Percentiles rank a stretch among this genome's conserved stretches.
These are phyloP conservation scores for Bocquillonia castaneifolia DNA, from an alignment of 441 rosid species.

Conservation along the genomic window DNA sequence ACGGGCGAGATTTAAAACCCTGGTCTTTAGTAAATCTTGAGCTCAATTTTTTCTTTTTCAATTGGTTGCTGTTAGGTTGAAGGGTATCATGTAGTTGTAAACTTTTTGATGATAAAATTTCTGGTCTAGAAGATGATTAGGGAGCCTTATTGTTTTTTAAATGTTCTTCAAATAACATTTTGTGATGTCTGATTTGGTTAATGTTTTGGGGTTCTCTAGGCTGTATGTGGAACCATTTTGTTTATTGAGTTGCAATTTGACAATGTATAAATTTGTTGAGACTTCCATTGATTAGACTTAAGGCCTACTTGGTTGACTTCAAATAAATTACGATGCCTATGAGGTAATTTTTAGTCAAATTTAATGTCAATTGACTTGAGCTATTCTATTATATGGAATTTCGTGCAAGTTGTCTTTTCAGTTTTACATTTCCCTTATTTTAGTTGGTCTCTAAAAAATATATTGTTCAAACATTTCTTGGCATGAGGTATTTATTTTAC, in stretches of 20 bases:
- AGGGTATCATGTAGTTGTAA: not conserved
- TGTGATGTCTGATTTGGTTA: not conserved
- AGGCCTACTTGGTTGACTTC: not conserved
- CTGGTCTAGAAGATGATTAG: not conserved
- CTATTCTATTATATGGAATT: not conserved
- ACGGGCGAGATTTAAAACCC: no score
- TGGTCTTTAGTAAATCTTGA: not conserved
- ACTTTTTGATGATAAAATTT: not conserved
- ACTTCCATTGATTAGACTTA: not conserved
- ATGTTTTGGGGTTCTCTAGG: not conserved
- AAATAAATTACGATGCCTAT: not conserved
- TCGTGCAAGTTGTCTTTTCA: not conserved
- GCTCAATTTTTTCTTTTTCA: not conserved
- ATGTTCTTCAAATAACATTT: not conserved
- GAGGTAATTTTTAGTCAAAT: not conserved
- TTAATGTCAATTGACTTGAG: not conserved
- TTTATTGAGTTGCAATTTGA: not conserved
- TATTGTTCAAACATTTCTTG: not conserved
- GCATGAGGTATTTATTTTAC: not conserved
- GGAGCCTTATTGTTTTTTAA: not conserved
- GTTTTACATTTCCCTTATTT: not conserved
- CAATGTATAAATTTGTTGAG: not conserved
- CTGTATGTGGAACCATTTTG: not conserved
- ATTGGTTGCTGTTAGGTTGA: not conserved
- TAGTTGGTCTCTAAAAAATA: not conserved